Base-by-base conservation (phyloP, 768 basidiomycete genomes). In the Leccinellum rugosiceps region DNA sequence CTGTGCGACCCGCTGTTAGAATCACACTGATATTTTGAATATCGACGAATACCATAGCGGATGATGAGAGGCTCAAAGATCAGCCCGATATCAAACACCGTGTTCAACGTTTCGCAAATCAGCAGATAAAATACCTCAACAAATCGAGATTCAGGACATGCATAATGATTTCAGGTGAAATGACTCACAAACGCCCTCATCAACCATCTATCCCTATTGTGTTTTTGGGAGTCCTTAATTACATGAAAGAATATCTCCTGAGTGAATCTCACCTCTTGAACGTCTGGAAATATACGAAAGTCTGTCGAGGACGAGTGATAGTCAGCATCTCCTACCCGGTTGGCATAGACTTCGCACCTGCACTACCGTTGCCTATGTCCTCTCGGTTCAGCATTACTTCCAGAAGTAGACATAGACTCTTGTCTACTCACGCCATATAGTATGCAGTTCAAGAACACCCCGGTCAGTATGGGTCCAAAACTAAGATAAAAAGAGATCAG, bases 41-140 rank as follows among this genome's bases (percentile, higher is more conserved):
- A 25, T 19, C n/a, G 6, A 17, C 2, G 13, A 15, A 46, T 61
- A 80, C 82, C 79, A 43, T 81, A 83, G 57, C 77, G 71, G 15
- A 68, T 64, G 35, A 83, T 75, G 30, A 83, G 72, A 5, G 80
- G 75, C 11, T 77, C 67, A 53, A 82, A 84, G 10, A 83, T 61
- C 59, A 81, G 79, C 3, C 74, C 60, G 19, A 77, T 66, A 43
- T 79, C 75, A 59, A 80, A 82, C 6, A 68, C 62, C 4, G 77
- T 74, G 58, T 81, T 82, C 26, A 78, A 60, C 0, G 80, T 80
- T 65, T 84, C 82, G 43, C 76, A 77, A 7, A 79, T 17, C 46
- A 82, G 73, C 4, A 83, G 67, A 26, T 76, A 54, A 41, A 62
- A 50, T 32, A 80, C 76, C 78, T 83, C 53, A 14, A 19, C 21